Base-by-base conservation (phyloP, 805 yeast genomes). In the Schizosaccharomyces pombe region DNA sequence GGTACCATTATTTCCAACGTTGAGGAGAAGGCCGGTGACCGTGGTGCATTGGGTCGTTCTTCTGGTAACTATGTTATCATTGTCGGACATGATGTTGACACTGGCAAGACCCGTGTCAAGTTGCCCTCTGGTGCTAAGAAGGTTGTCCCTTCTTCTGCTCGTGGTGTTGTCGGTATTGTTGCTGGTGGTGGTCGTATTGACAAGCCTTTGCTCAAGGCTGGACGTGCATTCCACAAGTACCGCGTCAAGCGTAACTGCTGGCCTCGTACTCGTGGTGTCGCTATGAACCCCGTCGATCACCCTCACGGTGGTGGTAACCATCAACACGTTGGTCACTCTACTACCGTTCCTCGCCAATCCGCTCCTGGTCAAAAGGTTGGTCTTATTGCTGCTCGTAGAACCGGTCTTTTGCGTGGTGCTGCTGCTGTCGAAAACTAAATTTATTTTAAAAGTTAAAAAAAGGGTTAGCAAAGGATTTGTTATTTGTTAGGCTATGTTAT, bases 291-390 rank as follows among this genome's bases (percentile, higher is more conserved):
- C 75, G 98, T 89, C 74, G 98, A 89, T 74, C 98, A 89, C 80
- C 98, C 98, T 74, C 98, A 89, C 75, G 98, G 98, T 85, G 97
- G 98, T 89, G 98, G 98, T 89, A 87, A 87, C 95, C 97, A 89
- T 77, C 97, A 89, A 80, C 97, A 89, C 75, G 89, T 87, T 78
- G 97, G 97, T 58, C 89, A 89, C 81, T 96, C 97, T 70, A 89
- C 97, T 68, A 89, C 97, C 70, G 89, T 89, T 69, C 82, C 94
- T 66, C 85, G 97, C 83, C 94, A 94, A 75, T 96, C 97, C 65
- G 97, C 89, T 72, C 78, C 98, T 69, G 98, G 98, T 85, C 98
- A 89, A 80, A 89, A 89, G 93, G 94, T 93, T 73, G 98, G 98
- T 89, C 85, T 89, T 73, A 91, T 89, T 74, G 98, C 98, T 69